These are phyloP conservation scores for Sporobolomyces pararoseus DNA, from an alignment of 768 basidiomycete species.

Conservation along the genomic window DNA sequence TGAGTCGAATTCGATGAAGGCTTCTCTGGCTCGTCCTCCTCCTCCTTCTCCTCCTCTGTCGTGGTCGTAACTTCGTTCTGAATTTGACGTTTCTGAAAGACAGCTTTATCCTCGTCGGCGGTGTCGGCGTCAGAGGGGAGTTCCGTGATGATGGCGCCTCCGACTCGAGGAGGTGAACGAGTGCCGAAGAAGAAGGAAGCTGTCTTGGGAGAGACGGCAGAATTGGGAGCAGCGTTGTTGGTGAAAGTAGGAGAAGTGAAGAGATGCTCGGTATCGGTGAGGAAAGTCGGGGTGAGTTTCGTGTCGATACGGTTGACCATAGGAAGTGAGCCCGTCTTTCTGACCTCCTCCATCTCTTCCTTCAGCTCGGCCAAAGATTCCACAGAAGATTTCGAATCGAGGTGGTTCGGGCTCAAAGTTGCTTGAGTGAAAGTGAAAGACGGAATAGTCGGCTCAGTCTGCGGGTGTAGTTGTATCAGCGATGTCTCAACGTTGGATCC, in stretches of 20 bases:
- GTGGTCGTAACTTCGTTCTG: neutral
- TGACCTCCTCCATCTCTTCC: neutral
- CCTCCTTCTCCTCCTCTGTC: neutral
- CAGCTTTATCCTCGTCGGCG: neutral
- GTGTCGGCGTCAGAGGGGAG: slow-evolving; percentile 19
- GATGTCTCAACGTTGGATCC: no score
- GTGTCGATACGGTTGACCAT: slow-evolving; percentile 1
- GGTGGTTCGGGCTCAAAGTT: neutral
- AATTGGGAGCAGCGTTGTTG: neutral
- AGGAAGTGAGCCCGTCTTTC: neutral
- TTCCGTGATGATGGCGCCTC: slow-evolving; percentile 13
- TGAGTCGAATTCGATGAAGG: neutral
- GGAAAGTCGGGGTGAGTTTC: slow-evolving; percentile 3
- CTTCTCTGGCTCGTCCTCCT: neutral
- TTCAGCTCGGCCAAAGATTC: neutral
- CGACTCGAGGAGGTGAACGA: slow-evolving; percentile 14
- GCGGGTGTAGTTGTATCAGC: no score
- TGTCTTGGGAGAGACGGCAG: slow-evolving; percentile 29
- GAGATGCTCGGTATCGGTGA: slow-evolving; percentile 9
- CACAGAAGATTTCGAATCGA: neutral
- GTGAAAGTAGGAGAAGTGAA: slow-evolving; percentile 12
- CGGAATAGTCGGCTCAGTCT: neutral
- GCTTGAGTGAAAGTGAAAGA: neutral
- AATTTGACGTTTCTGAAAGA: neutral
- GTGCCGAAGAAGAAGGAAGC: slow-evolving; percentile 15